Evolutionary conservation across 2,329 filamentous ascomycete species (phyloP).

Genomic region (Cytospora leucostoma): DNA sequence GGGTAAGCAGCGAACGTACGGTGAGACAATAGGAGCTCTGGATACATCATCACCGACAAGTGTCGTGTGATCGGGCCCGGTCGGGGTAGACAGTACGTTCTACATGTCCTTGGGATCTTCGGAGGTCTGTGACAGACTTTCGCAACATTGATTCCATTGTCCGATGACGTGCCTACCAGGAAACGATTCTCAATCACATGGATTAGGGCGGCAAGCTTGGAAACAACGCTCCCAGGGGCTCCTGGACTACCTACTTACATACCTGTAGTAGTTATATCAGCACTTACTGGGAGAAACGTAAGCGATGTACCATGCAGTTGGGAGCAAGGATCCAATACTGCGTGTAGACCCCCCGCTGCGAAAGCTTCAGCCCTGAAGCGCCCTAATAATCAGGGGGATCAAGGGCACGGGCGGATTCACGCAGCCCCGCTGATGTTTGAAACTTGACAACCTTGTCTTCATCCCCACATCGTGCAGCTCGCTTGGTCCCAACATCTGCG

Average conservation of each 20-base stretch:
- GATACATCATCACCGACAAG: no score
- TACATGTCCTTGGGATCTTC: no score
- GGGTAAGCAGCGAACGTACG: no score
- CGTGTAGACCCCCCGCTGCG: neutral
- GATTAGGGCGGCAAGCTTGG: neutral
- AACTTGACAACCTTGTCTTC: neutral
- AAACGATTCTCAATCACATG: neutral
- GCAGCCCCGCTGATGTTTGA: neutral
- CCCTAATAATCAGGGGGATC: neutral
- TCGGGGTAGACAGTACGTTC: no score
- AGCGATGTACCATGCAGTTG: neutral
- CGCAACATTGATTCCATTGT: no score
- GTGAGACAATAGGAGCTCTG: no score
- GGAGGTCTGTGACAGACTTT: no score
- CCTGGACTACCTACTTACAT: neutral
- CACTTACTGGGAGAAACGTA: no score
- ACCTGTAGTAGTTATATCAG: no score
- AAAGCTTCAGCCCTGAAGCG: neutral
- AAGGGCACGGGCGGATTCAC: neutral
- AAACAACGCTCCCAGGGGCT: neutral
- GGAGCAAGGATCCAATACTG: neutral
- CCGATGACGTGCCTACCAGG: neutral
- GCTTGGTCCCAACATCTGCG: neutral
- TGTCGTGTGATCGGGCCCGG: no score
- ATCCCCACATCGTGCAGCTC: neutral